Evolutionary conservation across 2,329 filamentous ascomycete genomes (phyloP), one percentile per base, ranked within the genome.

Genomic region (Exutisphaerella laricina): DNA sequence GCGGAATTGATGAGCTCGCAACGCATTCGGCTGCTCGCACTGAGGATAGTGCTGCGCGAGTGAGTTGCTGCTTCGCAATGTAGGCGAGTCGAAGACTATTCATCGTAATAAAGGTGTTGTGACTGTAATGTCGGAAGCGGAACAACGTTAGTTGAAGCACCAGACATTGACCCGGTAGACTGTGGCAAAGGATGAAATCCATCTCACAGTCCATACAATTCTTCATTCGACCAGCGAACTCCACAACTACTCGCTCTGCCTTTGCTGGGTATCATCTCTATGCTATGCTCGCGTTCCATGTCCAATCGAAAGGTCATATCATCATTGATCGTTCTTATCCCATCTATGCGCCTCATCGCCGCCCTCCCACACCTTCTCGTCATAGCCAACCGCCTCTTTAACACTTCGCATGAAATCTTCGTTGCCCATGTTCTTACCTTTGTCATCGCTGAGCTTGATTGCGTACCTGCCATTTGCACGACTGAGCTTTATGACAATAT

Each of bases 401-500:
- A 97, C 88, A 53, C 82, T 79, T 43, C 81, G 73, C 0, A 98
- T 85, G 1, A 84, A 86, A 14, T 74, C 74, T 57, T 80, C 79
- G 60, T 96, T 84, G 5, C 92, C 92, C 0, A 88, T 97, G 60
- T 98, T 98, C 74, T 98, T 98, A 33, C 88, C 79, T 52, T 83
- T 75, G 60, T 97, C 96, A 64, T 74, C 75, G 56, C 81, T 96
- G 54, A 98, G 86, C 72, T 98, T 98, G 60, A 98, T 80, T 2
- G 92, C 89, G 0, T 84, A 79, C 34, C 82, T 78, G 4, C 89
- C 89, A 10, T 73, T 79, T 0, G 88, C 92, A 7, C 86, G 88
- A 49, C 86, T 87, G 48, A 98, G 76, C 70, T 98, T 98, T 69
- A 98, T 96, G 55, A 98, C 92, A 58, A 98, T 98, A 59, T 98